Base-by-base conservation (phyloP, 2,329 filamentous ascomycete species). In the Aspergillus luchuensis region DNA sequence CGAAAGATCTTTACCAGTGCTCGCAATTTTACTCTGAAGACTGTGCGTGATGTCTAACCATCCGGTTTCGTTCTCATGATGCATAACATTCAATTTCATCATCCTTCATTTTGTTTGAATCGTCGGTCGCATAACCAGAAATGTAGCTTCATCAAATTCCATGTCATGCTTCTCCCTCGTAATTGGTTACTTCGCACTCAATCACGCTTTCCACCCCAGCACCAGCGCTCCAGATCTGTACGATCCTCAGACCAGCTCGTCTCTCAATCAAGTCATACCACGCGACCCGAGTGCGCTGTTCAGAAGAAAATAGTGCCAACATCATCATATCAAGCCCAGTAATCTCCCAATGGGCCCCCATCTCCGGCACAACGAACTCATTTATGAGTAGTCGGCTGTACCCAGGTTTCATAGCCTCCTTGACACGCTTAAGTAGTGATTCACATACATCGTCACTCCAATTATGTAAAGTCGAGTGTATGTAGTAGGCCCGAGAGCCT, bases 321-420 rank as follows among this genome's bases (percentile, higher is more conserved):
- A 82, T 80, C 28, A 74, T 70, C 53, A 79, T 71, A 63, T 82
- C 80, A 49, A 79, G 61, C 21, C 67, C 66, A 7, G 72, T 75
- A 6, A 63, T 66, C 15, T 73, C 70, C 65, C 70, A 71, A 13
- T 68, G 64, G 2, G 78, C 71, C 8, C 71, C 71, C 1, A 61
- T 72, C 8, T 76, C 71, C 1, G 78, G 76, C 11, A 82, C 68
- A 1, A 79, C 66, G 50, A 75, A 74, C 58, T 82, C 80, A 36
- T 79, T 76, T 39, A 83, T 74, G 11, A 83, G 63, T 1, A 83
- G 56, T 48, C 78, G 76, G 19, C 76, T 79, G 57, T 78, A 73
- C 0, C 75, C 72, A 1, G 62, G 70, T 36, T 69, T 72, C 76
- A 80, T 78, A 0, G 72, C 58, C 4, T 54, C 38, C 4, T 51